Base-by-base conservation (phyloP, 352 stramenopile species). In the Pythium sukuiense region DNA sequence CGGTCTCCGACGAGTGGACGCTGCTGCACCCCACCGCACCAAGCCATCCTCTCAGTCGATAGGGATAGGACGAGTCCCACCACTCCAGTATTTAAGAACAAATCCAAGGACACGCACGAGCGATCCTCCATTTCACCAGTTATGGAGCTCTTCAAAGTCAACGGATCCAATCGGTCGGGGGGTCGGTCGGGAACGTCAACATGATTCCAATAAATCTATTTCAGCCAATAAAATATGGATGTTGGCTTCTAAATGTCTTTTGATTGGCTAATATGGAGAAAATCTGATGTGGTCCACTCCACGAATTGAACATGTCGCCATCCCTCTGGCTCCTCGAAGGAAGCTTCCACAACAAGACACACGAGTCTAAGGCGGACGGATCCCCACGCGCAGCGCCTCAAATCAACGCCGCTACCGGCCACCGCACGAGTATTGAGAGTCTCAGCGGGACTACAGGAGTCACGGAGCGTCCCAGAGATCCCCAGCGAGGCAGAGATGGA, bases 1-100 rank as follows among this genome's bases (percentile, higher is more conserved):
- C 67, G 8, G 14, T 68, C 1, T 26, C 52, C 18, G 71, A 88
- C 27, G 83, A 89, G 35, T 92, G 83, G 83, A 85, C 55, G 5
- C 46, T 66, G 6, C 39, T 55, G 43, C 18, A 59, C 7, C 30
- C 35, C 4, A 24, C 53, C 13, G 39, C 35, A 41, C 39, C 35
- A 32, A 53, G 37, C 11, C 11, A 29, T 7, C 18, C 9, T 6
- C 14, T 18, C 37, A 43, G 37, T 43, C 37, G 37, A 18, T 43
- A 30, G 45, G 9, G n/a, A 29, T 16, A 9, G 6, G 45, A 30
- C 24, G 45, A 52, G 45, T 1, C 49, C 24, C 37, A 52, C 27
- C 59, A 26, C 14, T 13, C 33, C 29, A 54, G 9, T 71, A 66
- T 71, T 67, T 66, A 66, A 65, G 37, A n/a, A 24, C 20, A 24